Conservation (phyloP, 2,329 filamentous ascomycete genomes). For the Talaromyces sp. region DNA sequence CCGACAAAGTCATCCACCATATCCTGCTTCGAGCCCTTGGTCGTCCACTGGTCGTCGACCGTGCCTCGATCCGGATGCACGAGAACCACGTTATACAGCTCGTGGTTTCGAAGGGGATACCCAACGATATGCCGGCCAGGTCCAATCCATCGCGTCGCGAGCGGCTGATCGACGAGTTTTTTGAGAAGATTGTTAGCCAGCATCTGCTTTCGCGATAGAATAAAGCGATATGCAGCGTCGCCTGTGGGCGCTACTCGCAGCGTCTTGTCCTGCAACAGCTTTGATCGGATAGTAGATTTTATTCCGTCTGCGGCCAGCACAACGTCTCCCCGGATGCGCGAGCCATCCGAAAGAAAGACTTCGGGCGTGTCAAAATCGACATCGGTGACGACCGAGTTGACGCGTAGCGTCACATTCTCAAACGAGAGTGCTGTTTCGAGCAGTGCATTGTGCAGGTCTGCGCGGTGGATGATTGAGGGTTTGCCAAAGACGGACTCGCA, state of each 20-base stretch:
- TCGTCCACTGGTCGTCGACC: conserved; percentile 58
- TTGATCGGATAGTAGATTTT: conserved; percentile 42
- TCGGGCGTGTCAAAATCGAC: conserved; percentile 22
- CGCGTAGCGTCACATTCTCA: conserved; percentile 23
- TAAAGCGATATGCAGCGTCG: conserved; percentile 73
- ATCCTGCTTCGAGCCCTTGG: conserved; percentile 52
- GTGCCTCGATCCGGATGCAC: conserved; percentile 58
- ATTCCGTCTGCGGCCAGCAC: conserved; percentile 51
- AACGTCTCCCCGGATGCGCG: conserved; percentile 36
- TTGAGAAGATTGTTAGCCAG: conserved; percentile 60
- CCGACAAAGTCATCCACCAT: conserved; percentile 58
- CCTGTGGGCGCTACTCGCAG: conserved; percentile 45
- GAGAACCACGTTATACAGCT: conserved; percentile 59
- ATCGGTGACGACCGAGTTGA: conserved; percentile 22
- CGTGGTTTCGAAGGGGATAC: conserved; percentile 64
- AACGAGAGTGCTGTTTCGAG: conserved; percentile 23
- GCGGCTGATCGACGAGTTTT: conserved; percentile 60
- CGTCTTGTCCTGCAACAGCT: conserved; percentile 28
- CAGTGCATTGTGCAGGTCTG: conserved; percentile 29
- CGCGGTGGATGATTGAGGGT: conserved; percentile 30
- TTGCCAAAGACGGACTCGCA: conserved; percentile 31
- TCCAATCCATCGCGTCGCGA: conserved; percentile 70
- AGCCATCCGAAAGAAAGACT: conserved; percentile 23
- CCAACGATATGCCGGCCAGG: conserved; percentile 70
- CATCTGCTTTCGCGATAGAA: conserved; percentile 65